phyloP scores from a whole-genome alignment of 2,329 filamentous ascomycete genomes.

The Aquanectria penicillioides region DNA sequence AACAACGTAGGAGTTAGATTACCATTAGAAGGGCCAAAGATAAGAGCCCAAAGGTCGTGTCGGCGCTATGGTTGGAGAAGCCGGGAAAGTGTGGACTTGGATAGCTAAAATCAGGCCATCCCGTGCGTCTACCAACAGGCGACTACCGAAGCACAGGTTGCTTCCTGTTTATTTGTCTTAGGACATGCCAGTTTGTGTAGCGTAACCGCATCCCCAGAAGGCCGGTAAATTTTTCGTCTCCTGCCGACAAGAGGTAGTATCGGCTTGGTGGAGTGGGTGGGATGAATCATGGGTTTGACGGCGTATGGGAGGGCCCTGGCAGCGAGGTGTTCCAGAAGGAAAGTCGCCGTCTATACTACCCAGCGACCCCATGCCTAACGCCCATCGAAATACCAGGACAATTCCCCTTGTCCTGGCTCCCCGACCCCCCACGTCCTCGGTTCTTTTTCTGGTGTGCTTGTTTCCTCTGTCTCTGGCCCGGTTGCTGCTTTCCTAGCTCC shows the following conservation, averaged over 20 bases:
- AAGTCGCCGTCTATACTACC: conserved; percentile 18
- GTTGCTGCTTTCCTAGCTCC: background rate
- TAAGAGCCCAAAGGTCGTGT: conserved; percentile 20
- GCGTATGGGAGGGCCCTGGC: conserved; percentile 16
- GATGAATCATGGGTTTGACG: conserved; percentile 16
- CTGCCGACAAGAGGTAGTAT: conserved; percentile 5
- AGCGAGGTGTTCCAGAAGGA: conserved; percentile 36
- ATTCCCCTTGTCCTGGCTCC: conserved; percentile 11
- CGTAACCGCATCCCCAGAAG: background rate
- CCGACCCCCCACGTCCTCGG: conserved; percentile 23
- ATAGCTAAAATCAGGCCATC: conserved; percentile 17
- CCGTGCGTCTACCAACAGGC: conserved; percentile 10
- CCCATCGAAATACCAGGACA: conserved; percentile 12
- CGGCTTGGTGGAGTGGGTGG: background rate
- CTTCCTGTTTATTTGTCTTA: conserved; percentile 7
- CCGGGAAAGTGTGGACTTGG: background rate
- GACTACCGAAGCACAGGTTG: conserved; percentile 17
- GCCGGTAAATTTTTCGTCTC: conserved; percentile 4
- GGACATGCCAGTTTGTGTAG: background rate
- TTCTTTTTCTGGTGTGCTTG: conserved; percentile 26
- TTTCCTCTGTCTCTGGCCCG: conserved; percentile 9
- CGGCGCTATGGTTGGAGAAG: conserved; percentile 27
- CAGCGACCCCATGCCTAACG: conserved; percentile 28
- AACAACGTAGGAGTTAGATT: conserved; percentile 14
- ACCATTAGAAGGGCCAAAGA: conserved; percentile 2